Base-by-base conservation (phyloP, 371 early-diverging fungal species). In the Haplosporangium sp. region DNA sequence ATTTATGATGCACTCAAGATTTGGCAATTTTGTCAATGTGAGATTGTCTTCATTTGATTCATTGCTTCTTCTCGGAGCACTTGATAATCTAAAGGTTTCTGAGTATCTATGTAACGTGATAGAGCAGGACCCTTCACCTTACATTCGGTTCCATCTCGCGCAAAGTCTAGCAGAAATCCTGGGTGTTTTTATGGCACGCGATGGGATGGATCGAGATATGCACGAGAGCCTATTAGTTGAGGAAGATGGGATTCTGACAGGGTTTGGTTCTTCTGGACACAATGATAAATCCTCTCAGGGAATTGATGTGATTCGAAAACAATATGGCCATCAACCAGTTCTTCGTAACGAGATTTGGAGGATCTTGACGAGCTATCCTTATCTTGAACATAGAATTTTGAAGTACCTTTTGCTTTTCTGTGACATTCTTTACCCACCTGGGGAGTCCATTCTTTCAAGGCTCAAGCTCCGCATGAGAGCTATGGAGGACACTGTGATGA, bases 21-120 rank as follows among this genome's bases (percentile, higher is more conserved):
- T 89, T 63, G 92, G 91, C 15, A 93, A 92, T 44, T 92, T 87
- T 69, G 58, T 87, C 2, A 84, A 87, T 4, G 90, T 94, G 20
- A 88, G 95, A 6, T 77, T 89, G 60, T 77, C 86, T 0, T 93
- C 94, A 0, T 85, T 93, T 45, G 91, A 91, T 37, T 90, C 90
- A 27, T 76, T 95, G 5, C 76, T 93, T 40, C 69, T 90, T 47
- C 78, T 93, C 52, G 88, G 89, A 61, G 92, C 92, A 0, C 69
- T 92, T 34, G 82, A 86, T 10, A 86, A 87, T 64, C 69, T 82
- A 39, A 76, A 72, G 11, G 67, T 88, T 0, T 77, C 83, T 5
- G 83, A 84, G 34, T 93, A 92, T 64, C 74, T 92, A 37, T 72
- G 89, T 34, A 81, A 74, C 19, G 76, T 92, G 55, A 88, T 92